Percentiles rank a stretch among this genome's conserved stretches.
Evolutionary conservation across 2,329 filamentous ascomycete genomes (phyloP).

Genomic region (Trichophyton equinum): DNA sequence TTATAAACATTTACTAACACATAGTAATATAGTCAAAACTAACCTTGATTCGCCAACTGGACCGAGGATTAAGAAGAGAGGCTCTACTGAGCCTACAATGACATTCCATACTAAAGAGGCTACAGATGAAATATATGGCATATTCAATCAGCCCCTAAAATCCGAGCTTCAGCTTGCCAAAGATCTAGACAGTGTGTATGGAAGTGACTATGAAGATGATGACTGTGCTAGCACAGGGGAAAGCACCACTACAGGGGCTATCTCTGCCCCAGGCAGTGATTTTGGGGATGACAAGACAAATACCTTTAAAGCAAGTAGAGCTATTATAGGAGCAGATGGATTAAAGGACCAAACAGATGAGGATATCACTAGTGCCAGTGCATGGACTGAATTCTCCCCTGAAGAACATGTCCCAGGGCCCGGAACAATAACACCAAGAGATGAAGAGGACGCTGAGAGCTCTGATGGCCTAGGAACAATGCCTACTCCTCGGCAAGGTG

Average conservation of each 20-base stretch:
- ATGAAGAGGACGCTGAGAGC: constrained; percentile 11
- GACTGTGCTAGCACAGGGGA: constrained; percentile 78
- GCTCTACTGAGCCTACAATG: constrained; percentile 79
- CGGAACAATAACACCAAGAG: constrained; percentile 12
- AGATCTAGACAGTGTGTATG: constrained; percentile 53
- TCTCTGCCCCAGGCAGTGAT: constrained; percentile 51
- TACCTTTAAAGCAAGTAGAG: constrained; percentile 27
- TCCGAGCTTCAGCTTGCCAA: constrained; percentile 32
- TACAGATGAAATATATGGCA: constrained; percentile 92
- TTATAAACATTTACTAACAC: constrained; percentile 13
- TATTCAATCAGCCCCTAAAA: constrained; percentile 79
- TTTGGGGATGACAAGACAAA: constrained; percentile 48
- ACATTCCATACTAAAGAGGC: constrained; percentile 90
- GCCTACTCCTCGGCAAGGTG: not conserved
- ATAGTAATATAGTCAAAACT: constrained; percentile 58
- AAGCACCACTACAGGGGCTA: constrained; percentile 65
- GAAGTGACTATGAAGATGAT: constrained; percentile 52
- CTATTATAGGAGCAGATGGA: constrained; percentile 23
- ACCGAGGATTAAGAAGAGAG: constrained; percentile 72
- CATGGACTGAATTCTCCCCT: constrained; percentile 79
- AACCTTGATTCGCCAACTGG: constrained; percentile 81
- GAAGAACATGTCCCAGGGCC: constrained; percentile 54
- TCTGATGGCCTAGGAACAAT: not conserved
- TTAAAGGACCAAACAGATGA: constrained; percentile 33
- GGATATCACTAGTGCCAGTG: constrained; percentile 50